phyloP scores from a whole-genome alignment of 1,284 basidiomycete genomes.

The Cryptococcus sp. region DNA sequence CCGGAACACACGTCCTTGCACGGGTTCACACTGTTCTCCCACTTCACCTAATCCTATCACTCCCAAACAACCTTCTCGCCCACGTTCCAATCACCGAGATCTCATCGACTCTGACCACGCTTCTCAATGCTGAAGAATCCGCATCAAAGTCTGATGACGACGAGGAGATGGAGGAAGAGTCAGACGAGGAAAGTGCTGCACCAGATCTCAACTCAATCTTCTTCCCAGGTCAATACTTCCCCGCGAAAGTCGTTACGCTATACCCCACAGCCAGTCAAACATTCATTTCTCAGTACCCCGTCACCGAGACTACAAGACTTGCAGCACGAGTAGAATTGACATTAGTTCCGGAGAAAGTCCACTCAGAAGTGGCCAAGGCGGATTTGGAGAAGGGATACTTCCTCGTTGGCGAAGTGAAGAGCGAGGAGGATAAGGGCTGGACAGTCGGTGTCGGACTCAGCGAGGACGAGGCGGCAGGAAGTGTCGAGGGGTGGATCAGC shows the following conservation, averaged over 20 bases:
- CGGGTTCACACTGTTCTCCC: constrained; percentile 86
- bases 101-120: constrained; percentile 75
- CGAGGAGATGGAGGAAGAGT: constrained; percentile 55
- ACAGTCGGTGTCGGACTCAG: constrained; percentile 79
- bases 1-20: constrained; percentile 83
- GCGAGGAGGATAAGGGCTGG: constrained; percentile 93
- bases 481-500: constrained; percentile 72
- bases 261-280: constrained; percentile 48
- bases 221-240: constrained; percentile 79
- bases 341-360: constrained; percentile 81
- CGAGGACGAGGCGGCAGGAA: constrained; percentile 48
- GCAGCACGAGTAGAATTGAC: constrained; percentile 77
- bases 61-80: constrained; percentile 92
- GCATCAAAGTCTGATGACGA: constrained; percentile 62
- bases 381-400: constrained; percentile 79
- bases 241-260: constrained; percentile 65
- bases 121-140: constrained; percentile 58
- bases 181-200: constrained; percentile 56
- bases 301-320: constrained; percentile 48
- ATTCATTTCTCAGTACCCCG: constrained; percentile 51
- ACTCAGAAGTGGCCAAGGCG: constrained; percentile 72
- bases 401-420: constrained; percentile 75
- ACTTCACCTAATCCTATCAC: constrained; percentile 84
- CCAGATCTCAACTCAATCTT: constrained; percentile 78
- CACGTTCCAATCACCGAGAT: constrained; percentile 96